These are phyloP conservation scores for Arthrobotrys musiformis DNA, from an alignment of 2,329 filamentous ascomycete genomes.

Conservation along the genomic window DNA sequence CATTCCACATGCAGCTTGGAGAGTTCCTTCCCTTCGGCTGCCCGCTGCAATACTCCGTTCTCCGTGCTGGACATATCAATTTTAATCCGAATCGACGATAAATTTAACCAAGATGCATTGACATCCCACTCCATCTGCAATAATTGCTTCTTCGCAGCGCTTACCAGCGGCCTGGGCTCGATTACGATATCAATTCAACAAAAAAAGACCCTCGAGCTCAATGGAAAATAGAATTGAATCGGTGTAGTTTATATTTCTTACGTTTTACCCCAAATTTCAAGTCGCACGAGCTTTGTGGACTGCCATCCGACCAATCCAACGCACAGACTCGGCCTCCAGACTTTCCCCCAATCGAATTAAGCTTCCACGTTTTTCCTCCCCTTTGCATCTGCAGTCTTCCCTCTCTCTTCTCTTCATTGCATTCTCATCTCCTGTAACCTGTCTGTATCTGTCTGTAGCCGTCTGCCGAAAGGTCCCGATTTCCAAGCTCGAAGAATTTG, in stretches of 20 bases:
- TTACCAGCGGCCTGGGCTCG: conserved; percentile 31
- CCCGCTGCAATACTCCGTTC: background rate
- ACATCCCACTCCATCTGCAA: background rate
- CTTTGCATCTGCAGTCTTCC: conserved; percentile 9
- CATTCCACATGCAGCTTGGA: conserved; percentile 41
- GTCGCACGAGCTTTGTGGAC: conserved; percentile 15
- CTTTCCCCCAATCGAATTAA: conserved; percentile 28
- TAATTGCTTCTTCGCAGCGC: conserved; percentile 44
- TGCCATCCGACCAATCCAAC: conserved; percentile 34
- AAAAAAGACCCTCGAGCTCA: conserved; percentile 18
- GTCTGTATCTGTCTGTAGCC: too few species aligned
- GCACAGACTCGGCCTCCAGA: conserved; percentile 27
- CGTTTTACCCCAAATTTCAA: conserved; percentile 11
- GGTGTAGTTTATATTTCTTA: background rate
- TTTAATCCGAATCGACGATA: conserved; percentile 3
- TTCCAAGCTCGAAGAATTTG: background rate
- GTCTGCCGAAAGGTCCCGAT: background rate
- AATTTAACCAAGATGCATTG: too few species aligned
- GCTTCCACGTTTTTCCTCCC: conserved; percentile 28
- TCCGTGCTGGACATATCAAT: background rate
- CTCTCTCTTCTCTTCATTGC: conserved; percentile 5
- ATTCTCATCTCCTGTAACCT: background rate
- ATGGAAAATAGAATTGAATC: too few species aligned
- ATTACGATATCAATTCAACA: conserved; percentile 18
- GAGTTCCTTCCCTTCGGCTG: conserved; percentile 30